phyloP scores from a whole-genome alignment of 441 rosid species.

The Brassica hybrid region DNA sequence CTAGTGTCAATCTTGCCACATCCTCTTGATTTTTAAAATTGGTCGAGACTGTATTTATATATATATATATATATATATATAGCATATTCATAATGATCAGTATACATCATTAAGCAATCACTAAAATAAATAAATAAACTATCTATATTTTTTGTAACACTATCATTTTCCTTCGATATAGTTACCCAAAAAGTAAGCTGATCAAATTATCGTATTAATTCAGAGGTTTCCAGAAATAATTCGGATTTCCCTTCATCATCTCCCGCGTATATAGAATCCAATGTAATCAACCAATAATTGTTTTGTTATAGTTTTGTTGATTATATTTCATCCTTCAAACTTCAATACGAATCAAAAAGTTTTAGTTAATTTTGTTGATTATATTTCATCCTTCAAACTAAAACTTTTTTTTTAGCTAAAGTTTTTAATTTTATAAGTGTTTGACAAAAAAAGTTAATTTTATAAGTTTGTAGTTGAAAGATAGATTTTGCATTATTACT shows the following conservation, averaged over 20 bases:
- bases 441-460: too few relatives aligned
- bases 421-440: too few relatives aligned
- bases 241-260: not conserved
- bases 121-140: not conserved
- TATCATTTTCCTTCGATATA: not conserved
- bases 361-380: not conserved
- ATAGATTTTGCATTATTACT: not conserved
- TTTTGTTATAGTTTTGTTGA: not conserved
- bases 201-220: not conserved
- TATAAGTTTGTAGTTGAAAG: not conserved
- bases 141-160: not conserved
- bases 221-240: not conserved
- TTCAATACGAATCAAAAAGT: not conserved
- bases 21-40: constrained; percentile 35
- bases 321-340: not conserved
- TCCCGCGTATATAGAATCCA: not conserved
- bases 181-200: not conserved
- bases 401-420: too few relatives aligned
- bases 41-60: constrained; percentile 33
- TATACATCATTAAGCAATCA: not conserved
- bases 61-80: not conserved
- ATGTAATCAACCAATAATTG: not conserved
- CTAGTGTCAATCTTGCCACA: constrained; percentile 43
- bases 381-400: too few relatives aligned
- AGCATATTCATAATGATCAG: not conserved